These are phyloP conservation scores for Boechera retrofracta DNA, from an alignment of 345 rosid genomes.

Conservation along the genomic window DNA sequence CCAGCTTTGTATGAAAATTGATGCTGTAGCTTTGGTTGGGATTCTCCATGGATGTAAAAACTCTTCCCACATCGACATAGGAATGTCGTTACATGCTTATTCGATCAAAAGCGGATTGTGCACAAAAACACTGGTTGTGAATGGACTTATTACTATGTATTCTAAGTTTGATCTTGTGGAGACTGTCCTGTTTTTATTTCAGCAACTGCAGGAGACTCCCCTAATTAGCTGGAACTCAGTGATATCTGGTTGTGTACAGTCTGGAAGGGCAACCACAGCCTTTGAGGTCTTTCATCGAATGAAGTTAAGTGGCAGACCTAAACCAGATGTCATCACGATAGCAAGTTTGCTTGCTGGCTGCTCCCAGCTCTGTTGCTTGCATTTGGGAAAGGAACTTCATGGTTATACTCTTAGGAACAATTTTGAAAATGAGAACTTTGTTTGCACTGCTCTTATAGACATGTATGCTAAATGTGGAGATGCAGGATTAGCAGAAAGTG, in stretches of 20 bases:
- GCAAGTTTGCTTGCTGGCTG: constrained; percentile 73
- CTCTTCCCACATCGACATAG: constrained; percentile 48
- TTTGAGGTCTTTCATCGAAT: constrained; percentile 60
- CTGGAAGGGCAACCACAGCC: constrained; percentile 64
- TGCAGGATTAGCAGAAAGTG: constrained; percentile 57
- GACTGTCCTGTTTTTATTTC: constrained; percentile 59
- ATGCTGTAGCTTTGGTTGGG: constrained; percentile 76
- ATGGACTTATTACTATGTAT: constrained; percentile 83
- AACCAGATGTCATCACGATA: constrained; percentile 67
- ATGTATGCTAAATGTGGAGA: constrained; percentile 86
- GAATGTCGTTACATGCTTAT: constrained; percentile 66
- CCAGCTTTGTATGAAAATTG: constrained; percentile 57
- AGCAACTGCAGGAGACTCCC: constrained; percentile 55
- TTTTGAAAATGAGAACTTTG: constrained; percentile 63
- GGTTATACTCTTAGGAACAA: constrained; percentile 58
- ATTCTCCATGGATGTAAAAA: constrained; percentile 66
- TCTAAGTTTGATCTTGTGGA: constrained; percentile 57
- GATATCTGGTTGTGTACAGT: constrained; percentile 76
- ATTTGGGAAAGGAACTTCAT: constrained; percentile 67
- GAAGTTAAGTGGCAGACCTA: constrained; percentile 52
- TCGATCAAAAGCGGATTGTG: constrained; percentile 65
- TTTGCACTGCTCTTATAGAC: constrained; percentile 77
- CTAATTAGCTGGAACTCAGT: constrained; percentile 82
- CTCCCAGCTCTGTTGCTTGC: constrained; percentile 70
- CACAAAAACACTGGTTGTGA: constrained; percentile 54